Base-by-base conservation (phyloP, 768 basidiomycete species). In the Podaxis sp. region DNA sequence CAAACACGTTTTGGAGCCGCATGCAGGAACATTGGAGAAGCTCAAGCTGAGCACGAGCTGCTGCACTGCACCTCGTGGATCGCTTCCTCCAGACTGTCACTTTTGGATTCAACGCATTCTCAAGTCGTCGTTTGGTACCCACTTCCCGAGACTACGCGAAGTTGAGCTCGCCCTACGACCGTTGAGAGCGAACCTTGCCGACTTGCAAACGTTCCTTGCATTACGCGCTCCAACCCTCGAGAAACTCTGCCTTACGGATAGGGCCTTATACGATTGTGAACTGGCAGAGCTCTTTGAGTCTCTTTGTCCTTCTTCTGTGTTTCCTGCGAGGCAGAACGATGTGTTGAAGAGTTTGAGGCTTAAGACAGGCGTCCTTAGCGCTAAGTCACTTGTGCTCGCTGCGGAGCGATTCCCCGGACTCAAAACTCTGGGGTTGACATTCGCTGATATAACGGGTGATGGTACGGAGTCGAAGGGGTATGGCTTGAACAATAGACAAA, bases 101-200 rank as follows among this genome's bases (percentile, higher is more conserved):
- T 73, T 70, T 44, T 82, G 82, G 82, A 77, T 83, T n/a, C 78
- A 75, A 44, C 70, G 71, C 12, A 76, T 78, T 19, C 59, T 80
- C 22, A 67, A 65, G n/a, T 69, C 71, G 2, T 57, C 76, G 26
- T 60, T 67, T 33, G 58, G 40, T 1, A 55, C 61, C 11, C 73
- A 73, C 5, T 75, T 76, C 61, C 72, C 75, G 9, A 64, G 67
- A 22, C 76, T 82, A 36, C 65, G 71, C 33, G 61, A 66, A 6
- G 64, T 80, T 24, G 70, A 72, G 3, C 52, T 81, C 22, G 76
- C 78, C 1, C 66, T 82, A 9, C 72, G 81, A 12, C 81, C 81
- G 1, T 68, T 82, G 2, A 73, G 66, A 57, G 72, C 75, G 12
- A 75, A 71, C 65, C 64, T 71, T 67, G 63, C 68, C 59, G 19